phyloP scores from a whole-genome alignment of 768 basidiomycete genomes.

The Coprinopsis marcescibilis region DNA sequence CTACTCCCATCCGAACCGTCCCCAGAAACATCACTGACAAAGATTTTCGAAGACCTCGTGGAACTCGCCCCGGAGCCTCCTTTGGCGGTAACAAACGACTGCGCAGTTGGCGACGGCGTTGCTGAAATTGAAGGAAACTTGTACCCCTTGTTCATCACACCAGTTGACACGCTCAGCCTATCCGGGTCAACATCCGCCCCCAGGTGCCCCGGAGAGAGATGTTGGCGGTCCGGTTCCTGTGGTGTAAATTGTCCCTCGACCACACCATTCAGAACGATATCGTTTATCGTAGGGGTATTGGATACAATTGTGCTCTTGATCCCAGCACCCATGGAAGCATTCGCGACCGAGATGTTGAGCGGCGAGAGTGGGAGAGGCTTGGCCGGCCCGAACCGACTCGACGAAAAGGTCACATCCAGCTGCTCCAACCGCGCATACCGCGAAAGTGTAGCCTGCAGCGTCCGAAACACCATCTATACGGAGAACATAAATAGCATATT shows the following conservation, averaged over 20 bases:
- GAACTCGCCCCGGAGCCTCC: no score
- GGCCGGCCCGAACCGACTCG: not conserved
- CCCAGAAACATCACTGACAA: no score
- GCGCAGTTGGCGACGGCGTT: no score
- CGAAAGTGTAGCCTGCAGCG: slow-evolving; percentile 28
- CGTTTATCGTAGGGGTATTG: not conserved
- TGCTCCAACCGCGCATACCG: not conserved
- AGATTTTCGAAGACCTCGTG: no score
- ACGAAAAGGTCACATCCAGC: not conserved
- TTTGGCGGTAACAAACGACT: no score
- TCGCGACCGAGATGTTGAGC: not conserved
- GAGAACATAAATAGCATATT: slow-evolving; percentile 1
- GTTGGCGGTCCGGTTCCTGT: no score
- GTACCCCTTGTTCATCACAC: no score
- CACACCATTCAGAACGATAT: not conserved
- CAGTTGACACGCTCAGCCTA: no score
- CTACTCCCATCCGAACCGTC: no score
- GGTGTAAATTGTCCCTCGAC: not conserved
- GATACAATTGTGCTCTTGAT: not conserved
- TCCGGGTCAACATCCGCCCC: no score
- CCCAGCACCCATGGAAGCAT: not conserved
- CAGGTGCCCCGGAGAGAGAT: no score
- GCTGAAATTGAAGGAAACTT: no score
- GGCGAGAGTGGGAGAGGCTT: not conserved
- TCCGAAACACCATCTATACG: slow-evolving; percentile 33